A percentile compares a stretch with the other conserved stretches of the same genome.
phyloP scores from a whole-genome alignment of 1,139 yeast genomes.

The Eremothecium cymbalariae region DNA sequence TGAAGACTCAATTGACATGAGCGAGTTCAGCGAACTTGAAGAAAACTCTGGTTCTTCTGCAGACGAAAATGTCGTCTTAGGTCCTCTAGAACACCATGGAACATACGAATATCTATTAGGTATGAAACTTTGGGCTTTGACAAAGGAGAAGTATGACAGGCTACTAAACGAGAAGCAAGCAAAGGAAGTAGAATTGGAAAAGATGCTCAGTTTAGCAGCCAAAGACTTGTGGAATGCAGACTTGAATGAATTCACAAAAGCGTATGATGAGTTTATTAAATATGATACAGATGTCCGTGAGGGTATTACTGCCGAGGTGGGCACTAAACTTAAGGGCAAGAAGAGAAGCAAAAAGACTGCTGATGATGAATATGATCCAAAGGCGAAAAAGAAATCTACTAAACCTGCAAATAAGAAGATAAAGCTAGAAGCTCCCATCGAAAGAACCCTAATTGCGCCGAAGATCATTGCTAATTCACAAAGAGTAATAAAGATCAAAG shows the following conservation, averaged over 20 bases:
- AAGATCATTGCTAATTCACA: constrained; percentile 22
- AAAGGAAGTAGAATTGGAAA: constrained; percentile 65
- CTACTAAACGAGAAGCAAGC: constrained; percentile 62
- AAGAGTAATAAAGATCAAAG: constrained; percentile 21
- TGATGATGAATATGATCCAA: constrained; percentile 30
- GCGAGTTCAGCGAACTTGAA: constrained; percentile 35
- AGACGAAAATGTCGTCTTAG: constrained; percentile 26
- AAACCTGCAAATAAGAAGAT: constrained; percentile 21
- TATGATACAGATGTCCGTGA: constrained; percentile 42
- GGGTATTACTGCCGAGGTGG: constrained; percentile 25
- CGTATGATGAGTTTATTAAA: constrained; percentile 58
- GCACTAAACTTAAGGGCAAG: constrained; percentile 29
- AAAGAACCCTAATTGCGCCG: constrained; percentile 27
- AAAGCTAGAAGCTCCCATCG: constrained; percentile 26
- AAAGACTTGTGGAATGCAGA: constrained; percentile 86
- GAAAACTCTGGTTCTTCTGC: constrained; percentile 33
- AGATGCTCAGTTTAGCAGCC: constrained; percentile 59
- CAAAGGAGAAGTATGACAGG: constrained; percentile 79
- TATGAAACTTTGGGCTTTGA: constrained; percentile 90
- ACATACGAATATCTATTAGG: constrained; percentile 70
- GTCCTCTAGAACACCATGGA: constrained; percentile 39
- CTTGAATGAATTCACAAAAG: constrained; percentile 59
- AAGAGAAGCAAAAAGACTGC: constrained; percentile 22
- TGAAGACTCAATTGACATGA: constrained; percentile 29
- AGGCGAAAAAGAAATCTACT: constrained; percentile 23